These are phyloP conservation scores for Suillus weaverae DNA, from an alignment of 768 basidiomycete genomes.

Conservation along the genomic window DNA sequence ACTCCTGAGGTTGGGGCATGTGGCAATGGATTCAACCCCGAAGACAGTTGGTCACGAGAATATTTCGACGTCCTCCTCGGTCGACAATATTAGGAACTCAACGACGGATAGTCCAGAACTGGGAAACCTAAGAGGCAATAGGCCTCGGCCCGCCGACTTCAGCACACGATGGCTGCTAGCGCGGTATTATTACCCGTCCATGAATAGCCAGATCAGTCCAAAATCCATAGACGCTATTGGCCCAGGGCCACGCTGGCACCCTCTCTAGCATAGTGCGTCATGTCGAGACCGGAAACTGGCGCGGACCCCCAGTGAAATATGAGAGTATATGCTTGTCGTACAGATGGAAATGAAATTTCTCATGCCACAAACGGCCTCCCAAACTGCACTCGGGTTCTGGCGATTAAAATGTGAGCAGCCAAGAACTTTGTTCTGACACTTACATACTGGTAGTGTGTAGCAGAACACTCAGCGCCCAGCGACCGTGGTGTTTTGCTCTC, in stretches of 20 bases:
- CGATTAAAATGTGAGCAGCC: constrained; percentile 2
- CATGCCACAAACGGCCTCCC: constrained; percentile 17
- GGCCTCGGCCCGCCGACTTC: constrained; percentile 21
- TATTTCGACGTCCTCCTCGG: constrained; percentile 18
- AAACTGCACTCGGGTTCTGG: constrained; percentile 9
- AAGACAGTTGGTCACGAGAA: constrained; percentile 16
- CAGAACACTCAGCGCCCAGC: constrained; percentile 18
- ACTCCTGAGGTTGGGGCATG: constrained; percentile 19
- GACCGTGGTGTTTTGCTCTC: constrained; percentile 10
- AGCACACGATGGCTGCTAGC: constrained; percentile 18
- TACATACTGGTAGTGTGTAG: constrained; percentile 16
- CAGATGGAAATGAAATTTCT: constrained; percentile 18
- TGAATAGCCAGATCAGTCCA: constrained; percentile 10
- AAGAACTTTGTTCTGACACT: constrained; percentile 9
- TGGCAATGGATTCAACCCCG: constrained; percentile 13
- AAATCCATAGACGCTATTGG: constrained; percentile 11
- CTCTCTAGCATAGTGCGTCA: background rate
- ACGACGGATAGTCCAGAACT: constrained; percentile 19
- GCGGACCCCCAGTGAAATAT: background rate
- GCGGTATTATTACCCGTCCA: constrained; percentile 13
- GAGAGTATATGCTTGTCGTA: background rate
- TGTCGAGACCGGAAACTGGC: background rate
- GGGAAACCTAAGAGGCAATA: constrained; percentile 20
- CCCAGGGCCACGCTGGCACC: constrained; percentile 8
- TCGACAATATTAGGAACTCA: constrained; percentile 24